phyloP scores from a whole-genome alignment of 371 early-diverging fungal species.

The Funneliformis caledonium region DNA sequence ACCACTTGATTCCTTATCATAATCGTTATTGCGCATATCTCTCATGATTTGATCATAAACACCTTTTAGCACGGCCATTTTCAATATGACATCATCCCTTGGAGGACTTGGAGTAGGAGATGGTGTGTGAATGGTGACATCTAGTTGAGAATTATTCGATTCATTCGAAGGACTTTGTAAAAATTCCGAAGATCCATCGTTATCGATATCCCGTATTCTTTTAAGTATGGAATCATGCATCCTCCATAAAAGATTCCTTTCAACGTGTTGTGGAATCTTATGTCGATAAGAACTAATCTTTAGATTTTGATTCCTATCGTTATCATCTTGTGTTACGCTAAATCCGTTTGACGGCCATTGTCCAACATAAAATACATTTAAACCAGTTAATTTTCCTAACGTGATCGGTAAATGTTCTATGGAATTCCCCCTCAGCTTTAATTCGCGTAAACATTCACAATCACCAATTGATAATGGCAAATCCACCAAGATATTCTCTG shows the following conservation, averaged over 20 bases:
- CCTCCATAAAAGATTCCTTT: constrained; percentile 49
- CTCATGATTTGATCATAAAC: constrained; percentile 50
- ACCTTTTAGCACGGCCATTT: constrained; percentile 51
- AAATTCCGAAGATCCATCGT: constrained; percentile 36
- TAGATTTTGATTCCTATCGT: constrained; percentile 40
- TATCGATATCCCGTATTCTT: constrained; percentile 51
- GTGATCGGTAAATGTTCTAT: constrained; percentile 48
- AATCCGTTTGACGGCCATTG: constrained; percentile 53
- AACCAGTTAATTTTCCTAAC: constrained; percentile 47
- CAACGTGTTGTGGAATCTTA: constrained; percentile 48
- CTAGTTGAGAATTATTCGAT: constrained; percentile 18
- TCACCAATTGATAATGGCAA: constrained; percentile 50
- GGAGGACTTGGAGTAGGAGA: background rate
- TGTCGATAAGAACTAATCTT: constrained; percentile 48
- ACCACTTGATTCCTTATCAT: constrained; percentile 34
- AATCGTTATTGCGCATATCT: constrained; percentile 21
- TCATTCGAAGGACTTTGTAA: constrained; percentile 24
- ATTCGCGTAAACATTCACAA: constrained; percentile 44
- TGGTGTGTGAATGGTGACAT: background rate
- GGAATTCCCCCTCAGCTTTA: constrained; percentile 49
- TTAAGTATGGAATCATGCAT: constrained; percentile 52
- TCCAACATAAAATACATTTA: constrained; percentile 49
- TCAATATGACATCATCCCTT: constrained; percentile 46
- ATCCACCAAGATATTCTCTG: constrained; percentile 46
- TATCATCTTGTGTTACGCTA: constrained; percentile 21